Conservation (phyloP, 345 rosid species). For the Ceriops tagal region DNA sequence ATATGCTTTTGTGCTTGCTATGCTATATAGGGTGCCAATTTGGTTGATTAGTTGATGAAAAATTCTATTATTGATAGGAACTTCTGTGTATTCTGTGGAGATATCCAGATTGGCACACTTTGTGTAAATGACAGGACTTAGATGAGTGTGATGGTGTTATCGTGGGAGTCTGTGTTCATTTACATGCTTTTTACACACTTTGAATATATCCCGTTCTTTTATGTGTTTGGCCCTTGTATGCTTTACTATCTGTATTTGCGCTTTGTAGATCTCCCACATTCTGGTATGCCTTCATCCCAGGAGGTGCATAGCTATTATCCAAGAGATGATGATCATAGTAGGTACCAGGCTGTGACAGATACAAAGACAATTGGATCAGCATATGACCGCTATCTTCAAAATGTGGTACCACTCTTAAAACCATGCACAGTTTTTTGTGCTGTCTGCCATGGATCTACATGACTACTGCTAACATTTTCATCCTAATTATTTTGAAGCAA, state of each 20-base stretch:
- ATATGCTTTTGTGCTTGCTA: not conserved
- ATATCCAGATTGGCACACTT: no score
- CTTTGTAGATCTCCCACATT: conserved; percentile 36
- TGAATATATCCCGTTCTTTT: no score
- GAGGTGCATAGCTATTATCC: conserved; percentile 49
- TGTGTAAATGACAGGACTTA: no score
- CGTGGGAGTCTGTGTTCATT: no score
- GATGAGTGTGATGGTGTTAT: no score
- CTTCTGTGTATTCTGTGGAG: no score
- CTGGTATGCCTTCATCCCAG: conserved; percentile 42
- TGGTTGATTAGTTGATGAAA: no score
- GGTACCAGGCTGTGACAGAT: conserved; percentile 51
- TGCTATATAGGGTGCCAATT: not conserved
- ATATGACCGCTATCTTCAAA: conserved; percentile 73
- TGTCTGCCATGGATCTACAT: not conserved
- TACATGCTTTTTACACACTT: not conserved
- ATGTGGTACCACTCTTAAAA: conserved; percentile 33
- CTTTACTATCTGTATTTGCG: not conserved
- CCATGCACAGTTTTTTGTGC: not conserved
- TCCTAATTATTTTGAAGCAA: conserved; percentile 52
- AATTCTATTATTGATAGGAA: no score
- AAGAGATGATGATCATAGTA: conserved; percentile 56
- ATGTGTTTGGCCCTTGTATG: not conserved
- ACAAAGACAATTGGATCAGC: conserved; percentile 72
- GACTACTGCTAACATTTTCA: conserved; percentile 25